A percentile compares a stretch with the other conserved stretches of the same genome.
Evolutionary conservation across 805 yeast species (phyloP).

Genomic region (Monosporozyma unispora): DNA sequence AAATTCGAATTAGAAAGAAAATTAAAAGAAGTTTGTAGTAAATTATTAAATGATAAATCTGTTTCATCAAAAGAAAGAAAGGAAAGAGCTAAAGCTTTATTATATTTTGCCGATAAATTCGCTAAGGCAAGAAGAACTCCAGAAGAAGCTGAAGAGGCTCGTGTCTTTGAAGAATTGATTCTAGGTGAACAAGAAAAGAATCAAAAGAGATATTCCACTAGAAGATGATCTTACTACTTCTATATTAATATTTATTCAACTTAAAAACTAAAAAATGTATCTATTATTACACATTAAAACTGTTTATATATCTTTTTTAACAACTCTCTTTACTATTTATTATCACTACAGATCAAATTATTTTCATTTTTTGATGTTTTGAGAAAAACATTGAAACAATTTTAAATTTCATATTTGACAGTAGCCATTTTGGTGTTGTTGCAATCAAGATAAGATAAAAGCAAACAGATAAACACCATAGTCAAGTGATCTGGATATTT

Average conservation of each 20-base stretch:
- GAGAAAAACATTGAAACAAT: too few relatives aligned
- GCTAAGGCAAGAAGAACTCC: conserved; percentile 58
- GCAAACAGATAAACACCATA: too few relatives aligned
- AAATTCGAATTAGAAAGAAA: conserved; percentile 75
- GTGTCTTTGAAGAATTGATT: conserved; percentile 84
- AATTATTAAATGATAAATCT: conserved; percentile 58
- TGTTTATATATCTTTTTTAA: too few relatives aligned
- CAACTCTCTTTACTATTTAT: too few relatives aligned
- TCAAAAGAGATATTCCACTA: conserved; percentile 5
- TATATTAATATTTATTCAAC: neutral
- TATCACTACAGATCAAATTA: neutral
- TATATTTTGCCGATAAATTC: conserved; percentile 64
- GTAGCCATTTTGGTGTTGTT: too few relatives aligned
- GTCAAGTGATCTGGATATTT: too few relatives aligned
- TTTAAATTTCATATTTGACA: too few relatives aligned
- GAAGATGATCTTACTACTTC: neutral
- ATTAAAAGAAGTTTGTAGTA: conserved; percentile 74
- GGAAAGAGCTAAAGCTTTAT: conserved; percentile 71
- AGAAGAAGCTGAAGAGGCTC: conserved; percentile 88
- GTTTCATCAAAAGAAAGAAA: conserved; percentile 54
- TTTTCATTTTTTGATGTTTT: too few relatives aligned
- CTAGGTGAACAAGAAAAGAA: conserved; percentile 66
- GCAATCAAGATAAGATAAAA: too few relatives aligned
- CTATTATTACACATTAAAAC: neutral
- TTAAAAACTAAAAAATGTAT: too few relatives aligned